phyloP scores from a whole-genome alignment of 2,329 filamentous ascomycete species.

The Colletotrichum godetiae region DNA sequence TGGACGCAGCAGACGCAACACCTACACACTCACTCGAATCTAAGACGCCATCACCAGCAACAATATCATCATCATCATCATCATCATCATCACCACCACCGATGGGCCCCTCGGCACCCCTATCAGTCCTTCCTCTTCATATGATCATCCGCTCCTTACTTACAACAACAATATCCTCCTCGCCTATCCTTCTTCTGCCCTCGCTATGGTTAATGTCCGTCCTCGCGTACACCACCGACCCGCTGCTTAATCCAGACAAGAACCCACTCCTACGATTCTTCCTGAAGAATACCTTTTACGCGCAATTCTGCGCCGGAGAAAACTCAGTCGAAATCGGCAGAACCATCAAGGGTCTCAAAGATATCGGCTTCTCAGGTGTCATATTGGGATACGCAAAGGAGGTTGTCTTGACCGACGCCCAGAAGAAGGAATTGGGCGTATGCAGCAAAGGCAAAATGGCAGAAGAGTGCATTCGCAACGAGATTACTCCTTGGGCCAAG shows the following conservation, averaged over 20 bases:
- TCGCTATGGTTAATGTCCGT: constrained; percentile 75
- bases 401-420: constrained; percentile 74
- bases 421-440: constrained; percentile 57
- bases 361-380: constrained; percentile 83
- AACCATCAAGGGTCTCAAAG: constrained; percentile 74
- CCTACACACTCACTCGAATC: background rate
- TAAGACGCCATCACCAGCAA: background rate
- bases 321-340: constrained; percentile 73
- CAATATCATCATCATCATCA: background rate
- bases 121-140: constrained; percentile 74
- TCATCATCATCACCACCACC: background rate
- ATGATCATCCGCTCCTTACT: constrained; percentile 76
- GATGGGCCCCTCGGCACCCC: constrained; percentile 49
- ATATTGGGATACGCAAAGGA: constrained; percentile 88
- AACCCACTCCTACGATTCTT: constrained; percentile 78
- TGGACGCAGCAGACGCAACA: background rate
- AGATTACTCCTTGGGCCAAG: constrained; percentile 77
- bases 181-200: constrained; percentile 74
- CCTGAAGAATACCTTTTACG: constrained; percentile 87
- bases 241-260: constrained; percentile 77
- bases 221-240: constrained; percentile 76
- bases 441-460: constrained; percentile 60
- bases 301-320: constrained; percentile 91
- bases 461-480: constrained; percentile 61
- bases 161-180: constrained; percentile 78